These are phyloP conservation scores for Neurospora sp. DNA, from an alignment of 495 filamentous ascomycete genomes.

Conservation along the genomic window DNA sequence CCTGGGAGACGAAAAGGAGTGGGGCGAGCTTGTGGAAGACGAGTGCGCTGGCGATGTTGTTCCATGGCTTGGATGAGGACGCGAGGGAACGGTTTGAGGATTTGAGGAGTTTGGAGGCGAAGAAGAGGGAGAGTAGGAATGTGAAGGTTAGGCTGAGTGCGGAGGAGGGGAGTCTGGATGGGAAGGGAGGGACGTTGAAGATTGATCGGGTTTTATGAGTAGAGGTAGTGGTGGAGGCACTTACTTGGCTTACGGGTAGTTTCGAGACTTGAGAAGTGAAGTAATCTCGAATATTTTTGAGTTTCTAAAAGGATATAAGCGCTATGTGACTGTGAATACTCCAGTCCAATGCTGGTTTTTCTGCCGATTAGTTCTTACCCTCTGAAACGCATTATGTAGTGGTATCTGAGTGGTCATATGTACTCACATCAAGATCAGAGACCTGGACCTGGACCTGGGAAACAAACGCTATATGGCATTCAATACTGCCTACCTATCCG, in stretches of 20 bases:
- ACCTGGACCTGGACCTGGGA: too few relatives aligned
- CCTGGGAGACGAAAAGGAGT: slow-evolving; percentile 1
- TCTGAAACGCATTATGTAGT: too few relatives aligned
- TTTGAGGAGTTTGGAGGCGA: slow-evolving; percentile 5
- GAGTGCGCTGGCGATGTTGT: slow-evolving; percentile 13
- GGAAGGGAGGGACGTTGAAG: slow-evolving; percentile 2
- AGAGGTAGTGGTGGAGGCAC: not conserved
- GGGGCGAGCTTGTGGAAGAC: slow-evolving; percentile 16
- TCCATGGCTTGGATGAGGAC: slow-evolving; percentile 17
- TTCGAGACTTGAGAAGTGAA: not conserved
- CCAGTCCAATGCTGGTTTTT: not conserved
- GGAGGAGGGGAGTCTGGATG: not conserved
- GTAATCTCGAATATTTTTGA: not conserved
- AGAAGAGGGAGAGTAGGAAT: slow-evolving; percentile 11
- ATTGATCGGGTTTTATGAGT: slow-evolving; percentile 3
- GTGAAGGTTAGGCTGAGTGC: slow-evolving; percentile 8
- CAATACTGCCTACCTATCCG: too few relatives aligned
- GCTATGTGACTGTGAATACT: not conserved
- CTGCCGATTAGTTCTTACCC: too few relatives aligned
- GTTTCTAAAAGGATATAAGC: not conserved
- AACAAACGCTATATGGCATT: too few relatives aligned
- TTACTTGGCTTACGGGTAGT: too few relatives aligned
- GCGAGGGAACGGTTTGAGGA: slow-evolving; percentile 10
- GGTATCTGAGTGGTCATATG: too few relatives aligned
- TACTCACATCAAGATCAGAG: too few relatives aligned